These are phyloP conservation scores for Taphrina betulina DNA, from an alignment of 1,139 yeast genomes.

Conservation along the genomic window DNA sequence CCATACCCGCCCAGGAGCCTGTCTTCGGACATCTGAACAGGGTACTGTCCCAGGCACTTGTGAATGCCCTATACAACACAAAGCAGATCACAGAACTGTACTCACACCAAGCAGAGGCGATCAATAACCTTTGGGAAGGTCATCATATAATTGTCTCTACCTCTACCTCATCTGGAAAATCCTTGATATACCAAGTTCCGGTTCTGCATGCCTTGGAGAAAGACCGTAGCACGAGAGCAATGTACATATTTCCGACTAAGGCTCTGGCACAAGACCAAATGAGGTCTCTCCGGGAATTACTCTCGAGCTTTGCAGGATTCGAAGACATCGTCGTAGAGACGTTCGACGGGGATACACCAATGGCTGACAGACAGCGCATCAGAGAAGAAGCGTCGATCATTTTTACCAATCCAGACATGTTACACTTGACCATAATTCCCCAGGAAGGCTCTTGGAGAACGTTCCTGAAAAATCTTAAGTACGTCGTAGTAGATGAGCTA, in stretches of 20 bases:
- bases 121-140: conserved; percentile 56
- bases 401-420: conserved; percentile 91
- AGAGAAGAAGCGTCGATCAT: conserved; percentile 69
- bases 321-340: conserved; percentile 59
- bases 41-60: conserved; percentile 51
- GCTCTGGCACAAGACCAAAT: conserved; percentile 97
- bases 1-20: conserved; percentile 18
- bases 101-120: conserved; percentile 76
- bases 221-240: conserved; percentile 64
- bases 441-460: conserved; percentile 68
- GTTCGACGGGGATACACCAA: conserved; percentile 89
- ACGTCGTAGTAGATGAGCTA: conserved; percentile 82
- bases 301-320: conserved; percentile 43
- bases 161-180: conserved; percentile 93
- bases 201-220: conserved; percentile 55
- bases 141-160: conserved; percentile 82
- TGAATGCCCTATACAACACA: conserved; percentile 52
- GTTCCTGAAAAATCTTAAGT: conserved; percentile 62
- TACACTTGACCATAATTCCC: conserved; percentile 83
- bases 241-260: conserved; percentile 92
- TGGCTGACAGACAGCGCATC: conserved; percentile 53
- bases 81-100: conserved; percentile 57
- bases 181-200: conserved; percentile 85
- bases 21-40: conserved; percentile 25
- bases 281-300: conserved; percentile 65